Evolutionary conservation across 768 basidiomycete genomes (phyloP), one percentile per base, ranked within the genome.

Genomic region (Calocybe gangraenosa): DNA sequence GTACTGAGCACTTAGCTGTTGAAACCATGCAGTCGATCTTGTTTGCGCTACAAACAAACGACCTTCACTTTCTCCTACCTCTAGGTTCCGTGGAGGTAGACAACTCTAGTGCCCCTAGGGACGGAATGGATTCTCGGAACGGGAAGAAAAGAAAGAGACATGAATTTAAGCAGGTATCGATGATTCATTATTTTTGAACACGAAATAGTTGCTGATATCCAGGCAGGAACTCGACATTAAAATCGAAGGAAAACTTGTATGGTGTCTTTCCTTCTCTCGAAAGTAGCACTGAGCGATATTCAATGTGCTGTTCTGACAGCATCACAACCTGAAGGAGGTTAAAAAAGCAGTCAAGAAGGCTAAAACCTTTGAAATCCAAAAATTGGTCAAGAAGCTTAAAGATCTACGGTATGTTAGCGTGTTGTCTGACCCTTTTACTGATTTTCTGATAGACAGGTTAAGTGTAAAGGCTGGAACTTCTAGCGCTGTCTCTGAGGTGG

Each of bases 381-480:
- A 84, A 59, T 64, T 85, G n/a, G 75, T 92, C 47, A 94, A 92
- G 70, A 82, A 79, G 63, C 66, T 93, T 21, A 92, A 87, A 61
- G 74, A 70, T 19, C 61, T 83, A 21, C 68, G 85, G 87, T 87
- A 50, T 40, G 69, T 44, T 13, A 36, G 14, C 10, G 3, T 11
- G 33, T 38, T 21, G n/a, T 42, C 9, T 25, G 28, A 18, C 39
- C 7, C 9, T 15, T 33, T 10, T 22, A 34, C 14, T 18, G 3
- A 17, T 9, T 9, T 14, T 30, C 31, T 23, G 3, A 37, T 20
- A 19, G 9, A 37, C 15, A 34, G 40, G 38, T 22, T 50, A 38
- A 75, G 76, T 51, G 58, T 58, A 55, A 72, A 71, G 47, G 60
- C 65, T 22, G 61, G 65, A 15, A 60, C 65, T 19, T 53, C 63